A percentile compares a stretch with the other conserved stretches of the same genome.
Evolutionary conservation across 495 filamentous ascomycete species (phyloP).

Genomic region (Penicillium psychrofluorescens): DNA sequence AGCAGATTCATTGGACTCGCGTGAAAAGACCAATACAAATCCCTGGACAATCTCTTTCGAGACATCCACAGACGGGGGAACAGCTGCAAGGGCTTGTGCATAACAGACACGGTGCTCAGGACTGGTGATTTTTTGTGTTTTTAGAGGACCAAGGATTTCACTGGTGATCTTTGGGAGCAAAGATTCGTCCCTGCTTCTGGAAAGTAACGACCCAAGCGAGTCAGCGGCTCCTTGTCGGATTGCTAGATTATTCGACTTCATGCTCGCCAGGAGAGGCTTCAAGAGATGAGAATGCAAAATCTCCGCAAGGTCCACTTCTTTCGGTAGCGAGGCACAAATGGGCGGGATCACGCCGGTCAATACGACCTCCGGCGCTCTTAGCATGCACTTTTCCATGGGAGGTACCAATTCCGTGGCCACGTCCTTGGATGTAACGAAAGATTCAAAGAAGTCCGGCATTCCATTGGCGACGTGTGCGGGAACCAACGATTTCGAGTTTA

Average conservation of each 20-base stretch:
- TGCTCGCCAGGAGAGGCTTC: constrained; percentile 77
- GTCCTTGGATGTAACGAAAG: constrained; percentile 69
- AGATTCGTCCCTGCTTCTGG: constrained; percentile 47
- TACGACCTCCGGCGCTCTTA: constrained; percentile 86
- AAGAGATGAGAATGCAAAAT: constrained; percentile 60
- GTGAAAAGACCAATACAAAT: constrained; percentile 55
- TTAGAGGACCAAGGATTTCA: constrained; percentile 72
- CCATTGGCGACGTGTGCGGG: constrained; percentile 65
- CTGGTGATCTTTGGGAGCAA: constrained; percentile 57
- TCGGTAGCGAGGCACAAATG: constrained; percentile 60
- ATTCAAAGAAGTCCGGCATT: constrained; percentile 74
- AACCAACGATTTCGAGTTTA: constrained; percentile 67
- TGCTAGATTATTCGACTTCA: constrained; percentile 76
- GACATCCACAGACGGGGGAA: constrained; percentile 48
- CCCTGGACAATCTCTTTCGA: constrained; percentile 59
- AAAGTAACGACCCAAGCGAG: constrained; percentile 60
- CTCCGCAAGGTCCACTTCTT: constrained; percentile 67
- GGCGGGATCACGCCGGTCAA: constrained; percentile 66
- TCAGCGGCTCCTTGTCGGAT: constrained; percentile 70
- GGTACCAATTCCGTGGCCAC: constrained; percentile 69
- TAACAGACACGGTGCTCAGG: constrained; percentile 76
- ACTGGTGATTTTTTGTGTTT: constrained; percentile 68
- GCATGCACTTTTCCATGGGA: constrained; percentile 75
- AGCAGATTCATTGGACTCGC: constrained; percentile 83
- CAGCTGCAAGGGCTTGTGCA: constrained; percentile 63